These are phyloP conservation scores for Colletotrichum filicis DNA, from an alignment of 2,329 filamentous ascomycete species.

Conservation along the genomic window DNA sequence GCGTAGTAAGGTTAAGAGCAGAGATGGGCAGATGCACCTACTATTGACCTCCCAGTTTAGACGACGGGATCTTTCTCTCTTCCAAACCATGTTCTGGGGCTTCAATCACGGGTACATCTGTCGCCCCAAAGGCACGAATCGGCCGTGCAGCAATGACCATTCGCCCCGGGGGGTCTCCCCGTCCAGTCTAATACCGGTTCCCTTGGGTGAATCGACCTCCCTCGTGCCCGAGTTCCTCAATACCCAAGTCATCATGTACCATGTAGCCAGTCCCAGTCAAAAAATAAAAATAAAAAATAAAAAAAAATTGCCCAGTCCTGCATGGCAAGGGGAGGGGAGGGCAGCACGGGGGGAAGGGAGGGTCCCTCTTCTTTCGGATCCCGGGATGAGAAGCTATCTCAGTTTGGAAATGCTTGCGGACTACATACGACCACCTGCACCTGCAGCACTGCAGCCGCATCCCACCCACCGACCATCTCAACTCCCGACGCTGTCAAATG, in stretches of 20 bases:
- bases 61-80: background rate
- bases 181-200: too few relatives aligned
- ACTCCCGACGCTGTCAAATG: background rate
- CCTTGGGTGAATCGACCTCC: too few relatives aligned
- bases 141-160: background rate
- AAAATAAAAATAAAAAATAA: background rate
- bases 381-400: conserved; percentile 16
- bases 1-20: too few relatives aligned
- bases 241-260: background rate
- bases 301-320: background rate
- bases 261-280: background rate
- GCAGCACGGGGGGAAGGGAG: too few relatives aligned
- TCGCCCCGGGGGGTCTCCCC: background rate
- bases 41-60: background rate
- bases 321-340: background rate
- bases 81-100: background rate
- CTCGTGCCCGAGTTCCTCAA: background rate
- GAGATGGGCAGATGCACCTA: background rate
- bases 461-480: background rate
- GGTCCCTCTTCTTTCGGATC: background rate
- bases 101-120: background rate
- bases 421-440: background rate
- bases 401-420: conserved; percentile 31
- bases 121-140: background rate
- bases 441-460: background rate